Evolutionary conservation across 2,329 filamentous ascomycete species (phyloP).

Genomic region (Sordariomycetes sp.): DNA sequence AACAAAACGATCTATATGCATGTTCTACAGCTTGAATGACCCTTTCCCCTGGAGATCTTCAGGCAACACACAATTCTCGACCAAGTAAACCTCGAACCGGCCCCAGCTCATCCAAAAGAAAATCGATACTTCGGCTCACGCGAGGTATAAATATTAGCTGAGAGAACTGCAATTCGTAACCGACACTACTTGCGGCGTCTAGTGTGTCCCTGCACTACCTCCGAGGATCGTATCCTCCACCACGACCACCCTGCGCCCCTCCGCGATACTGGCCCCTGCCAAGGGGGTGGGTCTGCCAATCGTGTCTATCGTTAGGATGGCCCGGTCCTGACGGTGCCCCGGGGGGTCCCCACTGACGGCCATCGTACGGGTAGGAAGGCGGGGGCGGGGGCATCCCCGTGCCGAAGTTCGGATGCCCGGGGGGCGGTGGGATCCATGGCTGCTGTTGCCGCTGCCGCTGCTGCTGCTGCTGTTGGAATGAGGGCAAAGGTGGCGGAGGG

Average conservation of each 20-base stretch:
- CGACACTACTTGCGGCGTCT: too few species aligned
- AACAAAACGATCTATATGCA: neutral
- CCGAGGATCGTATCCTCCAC: slow-evolving; percentile 1
- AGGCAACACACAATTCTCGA: too few species aligned
- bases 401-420: slow-evolving; percentile 27
- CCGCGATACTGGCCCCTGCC: neutral
- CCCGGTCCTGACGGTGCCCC: slow-evolving; percentile 16
- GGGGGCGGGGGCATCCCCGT: slow-evolving; percentile 29
- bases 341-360: neutral
- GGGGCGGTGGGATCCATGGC: slow-evolving; percentile 28
- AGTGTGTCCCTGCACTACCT: neutral
- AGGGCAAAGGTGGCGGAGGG: slow-evolving; percentile 7
- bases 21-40: neutral
- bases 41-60: neutral
- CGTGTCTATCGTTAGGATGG: neutral
- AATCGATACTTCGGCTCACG: too few species aligned
- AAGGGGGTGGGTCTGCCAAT: neutral
- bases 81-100: too few species aligned
- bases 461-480: slow-evolving; percentile 9
- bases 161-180: too few species aligned
- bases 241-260: neutral
- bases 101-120: too few species aligned
- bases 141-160: too few species aligned
- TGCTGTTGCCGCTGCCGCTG: slow-evolving; percentile 8
- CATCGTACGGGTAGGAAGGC: slow-evolving; percentile 14